These are phyloP conservation scores for Fusarium torulosum DNA, from an alignment of 2,329 filamentous ascomycete genomes.

Conservation along the genomic window DNA sequence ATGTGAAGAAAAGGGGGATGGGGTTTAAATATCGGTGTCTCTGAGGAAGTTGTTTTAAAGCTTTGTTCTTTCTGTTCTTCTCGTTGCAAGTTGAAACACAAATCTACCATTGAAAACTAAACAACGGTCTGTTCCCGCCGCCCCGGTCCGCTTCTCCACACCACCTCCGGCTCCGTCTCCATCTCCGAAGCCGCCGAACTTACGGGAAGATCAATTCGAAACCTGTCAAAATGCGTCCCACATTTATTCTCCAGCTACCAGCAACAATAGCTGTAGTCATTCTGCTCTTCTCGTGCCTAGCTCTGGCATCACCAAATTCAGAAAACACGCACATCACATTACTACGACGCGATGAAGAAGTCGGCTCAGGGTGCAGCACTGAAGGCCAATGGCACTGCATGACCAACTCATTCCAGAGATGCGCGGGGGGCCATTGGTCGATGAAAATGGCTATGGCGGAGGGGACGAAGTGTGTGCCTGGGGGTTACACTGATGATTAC, in stretches of 20 bases:
- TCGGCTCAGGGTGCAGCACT: constrained; percentile 56
- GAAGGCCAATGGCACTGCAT: constrained; percentile 70
- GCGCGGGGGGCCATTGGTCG: constrained; percentile 62
- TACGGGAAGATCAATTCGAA: constrained; percentile 7
- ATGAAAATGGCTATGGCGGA: constrained; percentile 56
- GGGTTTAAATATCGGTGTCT: constrained; percentile 10
- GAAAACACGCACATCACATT: constrained; percentile 7
- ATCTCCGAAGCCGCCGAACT: constrained; percentile 26
- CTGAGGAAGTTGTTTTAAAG: background rate
- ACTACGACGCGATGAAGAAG: constrained; percentile 46
- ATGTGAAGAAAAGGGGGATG: constrained; percentile 16
- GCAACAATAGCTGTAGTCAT: constrained; percentile 10
- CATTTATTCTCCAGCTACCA: constrained; percentile 4
- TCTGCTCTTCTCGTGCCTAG: constrained; percentile 27
- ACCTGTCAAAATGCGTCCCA: constrained; percentile 24
- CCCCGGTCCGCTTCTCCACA: constrained; percentile 25
- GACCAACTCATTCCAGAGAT: constrained; percentile 62
- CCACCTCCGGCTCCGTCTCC: constrained; percentile 20
- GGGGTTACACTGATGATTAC: constrained; percentile 55
- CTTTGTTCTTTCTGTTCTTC: constrained; percentile 4
- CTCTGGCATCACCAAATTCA: constrained; percentile 14
- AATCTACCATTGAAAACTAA: constrained; percentile 2
- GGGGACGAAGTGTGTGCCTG: constrained; percentile 61
- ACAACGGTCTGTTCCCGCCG: background rate
- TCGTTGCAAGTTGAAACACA: background rate